Evolutionary conservation across 352 stramenopile genomes (phyloP), one percentile per base, ranked within the genome.

Genomic region (Pythium monospermum): DNA sequence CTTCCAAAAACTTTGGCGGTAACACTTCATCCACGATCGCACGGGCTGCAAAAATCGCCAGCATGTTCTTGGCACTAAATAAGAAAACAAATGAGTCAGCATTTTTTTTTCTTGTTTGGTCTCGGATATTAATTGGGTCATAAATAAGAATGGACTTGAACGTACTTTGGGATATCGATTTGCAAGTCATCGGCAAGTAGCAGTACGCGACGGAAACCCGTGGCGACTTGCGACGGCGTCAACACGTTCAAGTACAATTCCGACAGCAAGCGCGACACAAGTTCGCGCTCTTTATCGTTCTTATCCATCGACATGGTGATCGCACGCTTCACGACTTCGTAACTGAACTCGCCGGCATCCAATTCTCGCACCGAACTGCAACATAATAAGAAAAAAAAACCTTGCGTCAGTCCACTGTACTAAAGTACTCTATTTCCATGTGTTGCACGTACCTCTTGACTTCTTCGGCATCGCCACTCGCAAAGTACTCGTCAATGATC

Each of bases 21-120:
- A 99, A 62, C 28, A 99, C 96, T 65, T 99, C 97, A 61, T 99
- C 97, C 31, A 98, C 95, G 10, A 99, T 95, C 5, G 96, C 96
- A 21, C 97, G 88, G 4, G 97, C 97, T 26, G 98, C 74, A 75
- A 99, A 99, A 58, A 96, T 97, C 31, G 92, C 84, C 25, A 98
- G 75, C 81, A 98, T 97, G 37, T 79, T 87, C 61, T 94, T 76
- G 44, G 86, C 86, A 30, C 59, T 83, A 37, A 57, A 19, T 31
- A 1, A 42, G 44, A 42, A 39, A n/a, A n/a, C n/a, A n/a, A n/a
- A n/a, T n/a, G n/a, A n/a, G 22, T 35, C 8, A 13, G 30, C 30
- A 35, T 35, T 13, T 35, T 13, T 35, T 35, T 35, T 13, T n/a
- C n/a, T n/a, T n/a, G n/a, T n/a, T n/a, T n/a, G n/a, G n/a, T n/a